These are phyloP conservation scores for Digitaria exilis DNA, from an alignment of 202 grass and related monocot genomes.

Conservation along the genomic window DNA sequence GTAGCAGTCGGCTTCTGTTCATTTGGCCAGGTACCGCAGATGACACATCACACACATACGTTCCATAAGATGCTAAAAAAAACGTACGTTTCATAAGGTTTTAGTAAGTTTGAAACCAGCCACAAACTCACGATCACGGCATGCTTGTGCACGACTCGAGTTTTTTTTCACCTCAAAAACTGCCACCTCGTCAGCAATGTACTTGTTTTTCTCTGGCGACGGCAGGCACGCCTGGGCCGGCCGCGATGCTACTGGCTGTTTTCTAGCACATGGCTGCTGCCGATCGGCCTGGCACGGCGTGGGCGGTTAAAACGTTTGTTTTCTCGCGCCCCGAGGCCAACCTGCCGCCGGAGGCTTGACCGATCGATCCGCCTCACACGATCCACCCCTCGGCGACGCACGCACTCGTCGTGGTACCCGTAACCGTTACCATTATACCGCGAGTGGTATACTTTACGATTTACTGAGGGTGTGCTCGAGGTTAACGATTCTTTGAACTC, in stretches of 20 bases:
- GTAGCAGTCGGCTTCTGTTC: too few species aligned
- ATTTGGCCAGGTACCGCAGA: too few species aligned
- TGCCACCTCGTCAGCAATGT: not conserved
- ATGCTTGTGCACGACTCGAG: not conserved
- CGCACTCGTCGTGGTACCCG: not conserved
- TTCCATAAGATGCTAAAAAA: too few species aligned
- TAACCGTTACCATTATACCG: not conserved
- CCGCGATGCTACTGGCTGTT: not conserved
- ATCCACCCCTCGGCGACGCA: not conserved
- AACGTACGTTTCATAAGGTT: not conserved
- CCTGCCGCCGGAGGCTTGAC: not conserved
- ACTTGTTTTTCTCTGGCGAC: not conserved
- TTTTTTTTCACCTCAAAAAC: not conserved
- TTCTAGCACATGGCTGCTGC: slow-evolving; percentile 26
- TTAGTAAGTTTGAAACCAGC: not conserved
- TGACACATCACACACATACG: too few species aligned
- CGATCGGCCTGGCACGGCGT: slow-evolving; percentile 9
- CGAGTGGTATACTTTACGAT: not conserved
- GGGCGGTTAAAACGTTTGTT: not conserved
- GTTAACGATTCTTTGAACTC: not conserved
- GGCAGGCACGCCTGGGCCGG: slow-evolving; percentile 5
- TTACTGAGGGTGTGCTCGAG: not conserved
- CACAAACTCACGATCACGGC: not conserved
- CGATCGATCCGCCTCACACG: not conserved
- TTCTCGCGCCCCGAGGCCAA: not conserved